A percentile compares a stretch with the other conserved stretches of the same genome.
Evolutionary conservation across 2,329 filamentous ascomycete genomes (phyloP).

Genomic region (Dactylellina parvicollis): DNA sequence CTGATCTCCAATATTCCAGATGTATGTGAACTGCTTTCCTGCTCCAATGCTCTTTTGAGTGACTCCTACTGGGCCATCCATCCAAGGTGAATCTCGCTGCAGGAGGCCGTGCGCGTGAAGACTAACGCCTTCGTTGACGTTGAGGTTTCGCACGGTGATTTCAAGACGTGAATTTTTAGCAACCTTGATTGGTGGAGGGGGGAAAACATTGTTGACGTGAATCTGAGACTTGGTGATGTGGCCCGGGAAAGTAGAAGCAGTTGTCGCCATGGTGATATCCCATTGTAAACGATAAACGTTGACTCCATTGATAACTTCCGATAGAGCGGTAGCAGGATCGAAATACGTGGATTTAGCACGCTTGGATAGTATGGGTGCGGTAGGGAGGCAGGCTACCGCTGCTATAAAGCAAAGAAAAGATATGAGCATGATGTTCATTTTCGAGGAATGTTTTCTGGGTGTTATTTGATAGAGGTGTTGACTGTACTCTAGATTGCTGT

Average conservation of each 20-base stretch:
- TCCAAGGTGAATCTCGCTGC: not conserved
- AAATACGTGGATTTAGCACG: not conserved
- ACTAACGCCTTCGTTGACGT: not conserved
- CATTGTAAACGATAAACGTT: not conserved
- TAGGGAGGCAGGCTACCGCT: not conserved
- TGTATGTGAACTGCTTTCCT: not conserved
- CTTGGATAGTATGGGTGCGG: not conserved
- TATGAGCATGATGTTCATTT: not conserved
- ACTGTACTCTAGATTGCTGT: no score
- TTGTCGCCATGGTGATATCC: not conserved
- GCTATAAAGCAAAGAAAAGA: not conserved
- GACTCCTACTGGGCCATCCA: not conserved
- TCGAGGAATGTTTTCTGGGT: not conserved
- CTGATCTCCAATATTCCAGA: not conserved
- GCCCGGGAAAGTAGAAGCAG: not conserved
- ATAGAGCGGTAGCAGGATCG: not conserved
- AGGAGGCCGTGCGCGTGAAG: not conserved
- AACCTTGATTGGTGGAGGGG: not conserved
- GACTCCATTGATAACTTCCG: not conserved
- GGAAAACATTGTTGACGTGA: not conserved
- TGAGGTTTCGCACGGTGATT: not conserved
- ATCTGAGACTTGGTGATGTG: not conserved
- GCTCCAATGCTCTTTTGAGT: not conserved
- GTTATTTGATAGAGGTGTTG: not conserved
- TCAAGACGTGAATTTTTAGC: not conserved